phyloP scores from a whole-genome alignment of 2,329 filamentous ascomycete species.

The Paracamarosporium sp. region DNA sequence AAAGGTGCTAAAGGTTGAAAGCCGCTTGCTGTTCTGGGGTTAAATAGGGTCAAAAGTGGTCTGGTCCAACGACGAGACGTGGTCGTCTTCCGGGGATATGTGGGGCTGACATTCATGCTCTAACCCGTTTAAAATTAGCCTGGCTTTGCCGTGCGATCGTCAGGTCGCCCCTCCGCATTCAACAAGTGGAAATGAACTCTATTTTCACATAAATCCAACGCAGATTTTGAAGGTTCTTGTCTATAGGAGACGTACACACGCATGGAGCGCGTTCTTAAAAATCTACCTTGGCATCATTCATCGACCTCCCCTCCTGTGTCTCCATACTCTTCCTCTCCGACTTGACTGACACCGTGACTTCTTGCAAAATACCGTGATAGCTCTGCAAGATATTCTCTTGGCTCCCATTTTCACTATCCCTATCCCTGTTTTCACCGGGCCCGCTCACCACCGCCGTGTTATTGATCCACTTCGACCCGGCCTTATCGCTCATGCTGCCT shows the following conservation, averaged over 20 bases:
- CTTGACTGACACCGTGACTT: not conserved
- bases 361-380: constrained; percentile 1
- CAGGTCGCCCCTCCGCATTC: too few relatives aligned
- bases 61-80: too few relatives aligned
- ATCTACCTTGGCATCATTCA: not conserved
- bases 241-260: too few relatives aligned
- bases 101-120: too few relatives aligned
- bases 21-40: not conserved
- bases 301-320: not conserved
- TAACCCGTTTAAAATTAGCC: too few relatives aligned
- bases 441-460: not conserved
- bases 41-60: not conserved
- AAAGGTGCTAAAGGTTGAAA: not conserved
- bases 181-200: too few relatives aligned
- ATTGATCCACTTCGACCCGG: not conserved
- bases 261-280: not conserved
- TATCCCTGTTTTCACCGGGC: not conserved
- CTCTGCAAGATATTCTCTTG: not conserved
- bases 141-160: too few relatives aligned
- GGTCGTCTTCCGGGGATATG: too few relatives aligned
- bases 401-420: not conserved
- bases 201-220: too few relatives aligned
- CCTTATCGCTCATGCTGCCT: not conserved
- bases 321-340: not conserved
- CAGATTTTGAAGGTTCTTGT: too few relatives aligned